phyloP scores from a whole-genome alignment of 1,284 basidiomycete genomes.

The Agaricales sp. region DNA sequence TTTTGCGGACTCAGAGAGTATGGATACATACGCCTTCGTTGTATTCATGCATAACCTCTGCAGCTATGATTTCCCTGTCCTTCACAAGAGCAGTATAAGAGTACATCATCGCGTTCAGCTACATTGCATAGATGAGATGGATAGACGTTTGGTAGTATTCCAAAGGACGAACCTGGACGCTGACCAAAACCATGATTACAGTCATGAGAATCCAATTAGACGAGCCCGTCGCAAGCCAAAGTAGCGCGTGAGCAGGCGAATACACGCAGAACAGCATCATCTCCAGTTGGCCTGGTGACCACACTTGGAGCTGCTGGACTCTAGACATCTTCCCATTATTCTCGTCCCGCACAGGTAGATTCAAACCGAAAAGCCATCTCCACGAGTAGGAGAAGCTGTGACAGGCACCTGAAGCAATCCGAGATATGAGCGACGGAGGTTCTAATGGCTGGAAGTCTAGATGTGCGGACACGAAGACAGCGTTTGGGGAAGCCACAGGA shows the following conservation, averaged over 20 bases:
- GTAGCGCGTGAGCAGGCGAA: constrained; percentile 61
- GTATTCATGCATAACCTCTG: constrained; percentile 82
- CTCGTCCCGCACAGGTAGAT: constrained; percentile 27
- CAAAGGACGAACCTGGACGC: constrained; percentile 44
- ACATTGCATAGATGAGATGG: constrained; percentile 1
- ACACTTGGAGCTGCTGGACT: constrained; percentile 68
- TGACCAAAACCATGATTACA: constrained; percentile 51
- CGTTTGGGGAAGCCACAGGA: constrained; percentile 58
- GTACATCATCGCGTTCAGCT: constrained; percentile 42
- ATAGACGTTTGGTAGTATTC: constrained; percentile 2
- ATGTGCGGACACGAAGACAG: constrained; percentile 48
- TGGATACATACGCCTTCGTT: constrained; percentile 52
- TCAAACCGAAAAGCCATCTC: constrained; percentile 60
- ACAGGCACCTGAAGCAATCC: constrained; percentile 32
- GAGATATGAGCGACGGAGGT: constrained; percentile 24
- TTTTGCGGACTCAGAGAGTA: constrained; percentile 8
- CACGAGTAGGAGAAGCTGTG: constrained; percentile 40
- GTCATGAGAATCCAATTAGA: constrained; percentile 68
- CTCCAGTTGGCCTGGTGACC: constrained; percentile 68
- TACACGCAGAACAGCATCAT: constrained; percentile 61
- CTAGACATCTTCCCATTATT: constrained; percentile 24
- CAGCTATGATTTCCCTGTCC: constrained; percentile 66
- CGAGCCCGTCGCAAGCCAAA: constrained; percentile 62
- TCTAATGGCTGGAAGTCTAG: constrained; percentile 33
- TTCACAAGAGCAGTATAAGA: constrained; percentile 58